Conservation (phyloP, 331 rosid species). For the Stylosanthes scabra region DNA sequence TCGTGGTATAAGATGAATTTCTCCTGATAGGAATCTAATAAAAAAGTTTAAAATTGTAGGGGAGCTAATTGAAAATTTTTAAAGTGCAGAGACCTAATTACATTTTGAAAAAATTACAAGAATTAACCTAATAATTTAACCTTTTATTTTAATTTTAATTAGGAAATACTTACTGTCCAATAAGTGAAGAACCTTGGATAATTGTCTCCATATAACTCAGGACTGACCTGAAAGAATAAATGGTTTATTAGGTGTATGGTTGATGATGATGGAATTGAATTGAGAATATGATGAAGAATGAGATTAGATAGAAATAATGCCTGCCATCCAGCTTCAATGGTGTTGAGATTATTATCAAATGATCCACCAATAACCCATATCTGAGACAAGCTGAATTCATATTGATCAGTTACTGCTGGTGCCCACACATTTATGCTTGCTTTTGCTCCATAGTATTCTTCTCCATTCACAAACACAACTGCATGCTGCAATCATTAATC, state of each 20-base stretch:
- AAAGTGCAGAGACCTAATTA: too few species aligned
- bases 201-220: constrained; percentile 93
- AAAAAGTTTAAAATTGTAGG: too few species aligned
- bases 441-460: constrained; percentile 94
- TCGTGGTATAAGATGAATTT: too few species aligned
- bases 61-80: too few species aligned
- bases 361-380: constrained; percentile 98
- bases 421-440: constrained; percentile 92
- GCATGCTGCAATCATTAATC: constrained; percentile 93
- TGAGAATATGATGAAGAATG: background rate
- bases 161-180: constrained; percentile 91
- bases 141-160: too few species aligned
- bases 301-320: too few species aligned
- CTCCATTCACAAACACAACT: constrained; percentile 91
- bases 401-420: constrained; percentile 71
- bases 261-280: constrained; percentile 6
- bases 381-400: constrained; percentile 95
- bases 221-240: constrained; percentile 76
- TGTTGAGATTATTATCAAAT: constrained; percentile 84
- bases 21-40: too few species aligned
- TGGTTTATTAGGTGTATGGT: background rate
- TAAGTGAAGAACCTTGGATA: constrained; percentile 95
- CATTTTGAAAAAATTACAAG: too few species aligned
- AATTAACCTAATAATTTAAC: too few species aligned
- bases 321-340: constrained; percentile 99